Evolutionary conservation across 129 eudicot species (phyloP).

Genomic region (Helianthus tuberosus): DNA sequence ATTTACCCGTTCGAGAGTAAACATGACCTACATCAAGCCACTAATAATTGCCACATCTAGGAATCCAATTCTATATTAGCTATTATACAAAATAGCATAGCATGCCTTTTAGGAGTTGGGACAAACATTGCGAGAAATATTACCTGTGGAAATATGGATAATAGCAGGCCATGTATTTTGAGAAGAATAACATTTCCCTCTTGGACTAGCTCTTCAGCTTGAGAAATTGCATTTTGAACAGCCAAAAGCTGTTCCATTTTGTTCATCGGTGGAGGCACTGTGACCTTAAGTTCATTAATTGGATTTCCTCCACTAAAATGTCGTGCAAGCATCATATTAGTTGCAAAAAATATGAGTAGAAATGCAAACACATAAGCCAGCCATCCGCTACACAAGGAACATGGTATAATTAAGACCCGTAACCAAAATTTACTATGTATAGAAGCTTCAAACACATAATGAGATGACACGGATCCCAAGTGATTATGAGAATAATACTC

Average conservation of each 20-base stretch:
- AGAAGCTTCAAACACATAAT: neutral
- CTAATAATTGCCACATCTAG: neutral
- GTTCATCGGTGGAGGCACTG: constrained; percentile 86
- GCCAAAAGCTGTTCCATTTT: constrained; percentile 97
- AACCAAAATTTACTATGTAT: neutral
- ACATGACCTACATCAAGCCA: neutral
- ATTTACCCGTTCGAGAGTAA: neutral
- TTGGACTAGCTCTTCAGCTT: constrained; percentile 83
- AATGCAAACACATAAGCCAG: constrained; percentile 59
- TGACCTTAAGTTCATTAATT: constrained; percentile 62
- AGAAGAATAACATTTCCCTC: constrained; percentile 85
- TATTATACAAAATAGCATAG: neutral
- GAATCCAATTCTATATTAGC: constrained; percentile 3
- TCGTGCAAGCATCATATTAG: constrained; percentile 61
- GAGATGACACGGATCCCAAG: constrained; percentile 6
- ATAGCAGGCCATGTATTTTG: constrained; percentile 69
- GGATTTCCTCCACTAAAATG: constrained; percentile 46
- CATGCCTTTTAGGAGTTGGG: neutral
- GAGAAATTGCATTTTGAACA: constrained; percentile 89
- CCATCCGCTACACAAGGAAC: constrained; percentile 71
- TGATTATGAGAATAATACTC: neutral
- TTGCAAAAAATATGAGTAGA: constrained; percentile 47
- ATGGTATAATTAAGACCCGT: constrained; percentile 4
- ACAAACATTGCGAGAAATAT: neutral
- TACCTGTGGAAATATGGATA: constrained; percentile 91